These are phyloP conservation scores for Ophiostoma populinum DNA, from an alignment of 2,329 filamentous ascomycete species.

Conservation along the genomic window DNA sequence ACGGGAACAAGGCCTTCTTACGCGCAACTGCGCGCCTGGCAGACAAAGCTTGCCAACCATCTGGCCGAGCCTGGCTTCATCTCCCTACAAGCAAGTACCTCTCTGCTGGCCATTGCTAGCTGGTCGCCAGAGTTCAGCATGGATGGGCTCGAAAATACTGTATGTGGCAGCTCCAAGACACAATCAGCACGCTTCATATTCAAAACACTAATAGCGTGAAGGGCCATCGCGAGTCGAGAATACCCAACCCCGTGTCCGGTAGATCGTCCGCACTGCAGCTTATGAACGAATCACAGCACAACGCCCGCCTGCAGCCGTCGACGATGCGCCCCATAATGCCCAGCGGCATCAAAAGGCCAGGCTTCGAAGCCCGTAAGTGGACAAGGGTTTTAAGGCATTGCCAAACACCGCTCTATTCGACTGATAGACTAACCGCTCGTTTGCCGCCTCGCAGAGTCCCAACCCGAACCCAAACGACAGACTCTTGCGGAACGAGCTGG, in stretches of 20 bases:
- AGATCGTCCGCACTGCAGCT: constrained; percentile 26
- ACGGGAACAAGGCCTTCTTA: too few relatives aligned
- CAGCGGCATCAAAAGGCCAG: constrained; percentile 29
- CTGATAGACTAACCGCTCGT: background rate
- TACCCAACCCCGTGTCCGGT: constrained; percentile 10
- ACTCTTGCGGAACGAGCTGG: constrained; percentile 36
- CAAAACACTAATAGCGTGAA: background rate
- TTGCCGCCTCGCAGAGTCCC: constrained; percentile 18
- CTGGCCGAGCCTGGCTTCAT: too few relatives aligned
- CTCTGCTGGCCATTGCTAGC: background rate
- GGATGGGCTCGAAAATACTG: constrained; percentile 12
- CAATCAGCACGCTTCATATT: background rate
- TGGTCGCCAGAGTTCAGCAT: constrained; percentile 1
- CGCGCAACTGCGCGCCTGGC: too few relatives aligned
- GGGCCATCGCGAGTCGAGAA: constrained; percentile 10
- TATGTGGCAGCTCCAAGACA: constrained; percentile 11
- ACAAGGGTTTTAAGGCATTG: too few relatives aligned
- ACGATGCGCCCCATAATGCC: constrained; percentile 20
- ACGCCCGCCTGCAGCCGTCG: constrained; percentile 24
- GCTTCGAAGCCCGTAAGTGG: constrained; percentile 15
- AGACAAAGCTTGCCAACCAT: too few relatives aligned
- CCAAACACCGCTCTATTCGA: background rate
- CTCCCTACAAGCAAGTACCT: too few relatives aligned
- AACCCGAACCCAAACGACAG: constrained; percentile 43
- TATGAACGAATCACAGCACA: constrained; percentile 43